Evolutionary conservation across 192 early-diverging fungal genomes (phyloP).

Genomic region (Spinellus fusiger): DNA sequence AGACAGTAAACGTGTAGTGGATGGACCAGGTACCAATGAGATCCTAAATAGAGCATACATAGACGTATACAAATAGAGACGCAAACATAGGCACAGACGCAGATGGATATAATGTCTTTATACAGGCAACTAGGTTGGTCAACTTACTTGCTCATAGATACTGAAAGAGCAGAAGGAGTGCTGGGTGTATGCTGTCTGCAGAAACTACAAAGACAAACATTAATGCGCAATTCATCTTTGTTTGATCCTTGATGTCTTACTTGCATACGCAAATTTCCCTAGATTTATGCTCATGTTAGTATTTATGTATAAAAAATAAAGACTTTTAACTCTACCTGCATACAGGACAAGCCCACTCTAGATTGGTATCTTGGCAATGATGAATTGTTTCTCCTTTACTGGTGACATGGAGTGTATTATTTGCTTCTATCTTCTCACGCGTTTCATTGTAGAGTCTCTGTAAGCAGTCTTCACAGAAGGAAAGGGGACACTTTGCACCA

Average conservation of each 20-base stretch:
- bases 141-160: neutral
- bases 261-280: neutral
- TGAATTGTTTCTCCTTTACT: neutral
- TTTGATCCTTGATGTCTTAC: neutral
- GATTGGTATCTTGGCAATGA: neutral
- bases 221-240: neutral
- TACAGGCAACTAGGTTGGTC: no score
- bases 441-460: neutral
- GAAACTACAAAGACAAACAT: neutral
- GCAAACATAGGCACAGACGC: no score
- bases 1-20: neutral
- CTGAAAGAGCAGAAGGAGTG: neutral
- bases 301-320: neutral
- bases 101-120: no score
- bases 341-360: neutral
- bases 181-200: neutral
- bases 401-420: neutral
- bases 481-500: neutral
- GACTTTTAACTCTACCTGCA: neutral
- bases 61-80: neutral
- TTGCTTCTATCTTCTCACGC: neutral
- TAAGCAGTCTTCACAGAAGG: neutral
- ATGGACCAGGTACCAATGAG: neutral
- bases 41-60: neutral
- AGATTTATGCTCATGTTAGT: neutral